Conservation (phyloP, 2,329 filamentous ascomycete species). For the Daldinia sp. region DNA sequence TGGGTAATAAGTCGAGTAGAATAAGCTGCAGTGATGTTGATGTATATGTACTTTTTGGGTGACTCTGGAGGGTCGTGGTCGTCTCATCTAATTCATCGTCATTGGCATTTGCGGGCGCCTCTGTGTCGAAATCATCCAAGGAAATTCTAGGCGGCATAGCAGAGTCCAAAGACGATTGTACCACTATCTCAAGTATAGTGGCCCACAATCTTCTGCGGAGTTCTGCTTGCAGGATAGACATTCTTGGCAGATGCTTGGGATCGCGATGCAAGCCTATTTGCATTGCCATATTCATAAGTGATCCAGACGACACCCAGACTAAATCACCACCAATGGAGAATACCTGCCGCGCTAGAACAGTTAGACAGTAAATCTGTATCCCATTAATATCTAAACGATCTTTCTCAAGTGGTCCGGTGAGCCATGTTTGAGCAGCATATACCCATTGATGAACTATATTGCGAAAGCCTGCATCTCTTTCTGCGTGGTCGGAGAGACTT, state of each 20-base stretch:
- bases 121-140: constrained; percentile 57
- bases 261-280: constrained; percentile 61
- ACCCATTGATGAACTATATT: constrained; percentile 55
- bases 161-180: constrained; percentile 56
- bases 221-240: constrained; percentile 55
- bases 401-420: constrained; percentile 57
- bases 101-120: constrained; percentile 54
- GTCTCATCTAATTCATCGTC: constrained; percentile 49
- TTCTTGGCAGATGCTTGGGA: constrained; percentile 54
- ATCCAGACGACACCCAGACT: constrained; percentile 58
- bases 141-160: constrained; percentile 57
- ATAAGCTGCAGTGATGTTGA: constrained; percentile 53
- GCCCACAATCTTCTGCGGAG: constrained; percentile 59
- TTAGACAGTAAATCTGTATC: constrained; percentile 57
- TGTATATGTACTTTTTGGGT: constrained; percentile 49
- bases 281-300: constrained; percentile 58
- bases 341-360: constrained; percentile 56
- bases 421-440: constrained; percentile 57
- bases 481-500: constrained; percentile 48
- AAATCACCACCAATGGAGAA: constrained; percentile 57
- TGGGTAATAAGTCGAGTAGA: constrained; percentile 53
- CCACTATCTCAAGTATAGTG: constrained; percentile 56
- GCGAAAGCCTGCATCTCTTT: constrained; percentile 45
- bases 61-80: constrained; percentile 41
- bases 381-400: constrained; percentile 52